Evolutionary conservation across 768 basidiomycete genomes (phyloP).

Genomic region (Tricholoma terreum): DNA sequence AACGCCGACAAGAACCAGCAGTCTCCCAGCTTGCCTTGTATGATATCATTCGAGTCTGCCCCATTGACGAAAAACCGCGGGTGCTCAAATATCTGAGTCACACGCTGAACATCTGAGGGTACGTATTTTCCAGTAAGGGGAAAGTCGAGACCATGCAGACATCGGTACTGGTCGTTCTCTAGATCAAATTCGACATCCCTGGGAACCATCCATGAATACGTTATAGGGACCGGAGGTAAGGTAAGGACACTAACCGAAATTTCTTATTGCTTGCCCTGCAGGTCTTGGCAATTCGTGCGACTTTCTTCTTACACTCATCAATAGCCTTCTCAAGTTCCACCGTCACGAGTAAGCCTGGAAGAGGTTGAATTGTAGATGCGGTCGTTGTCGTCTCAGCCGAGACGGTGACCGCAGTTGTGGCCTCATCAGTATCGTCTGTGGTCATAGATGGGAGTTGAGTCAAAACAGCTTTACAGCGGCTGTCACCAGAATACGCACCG

Average conservation of each 20-base stretch:
- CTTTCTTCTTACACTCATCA: conserved; percentile 43
- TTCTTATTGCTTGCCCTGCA: conserved; percentile 46
- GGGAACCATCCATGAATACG: conserved; percentile 3
- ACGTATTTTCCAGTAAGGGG: conserved; percentile 17
- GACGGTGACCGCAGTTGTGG: conserved; percentile 5
- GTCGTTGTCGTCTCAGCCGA: conserved; percentile 1
- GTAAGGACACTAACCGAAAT: conserved; percentile 36
- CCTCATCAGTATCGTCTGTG: conserved; percentile 7
- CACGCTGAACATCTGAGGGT: conserved; percentile 42
- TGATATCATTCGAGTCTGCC: conserved; percentile 44
- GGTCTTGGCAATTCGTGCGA: conserved; percentile 42
- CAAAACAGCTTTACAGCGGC: not conserved
- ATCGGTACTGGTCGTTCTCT: conserved; percentile 48
- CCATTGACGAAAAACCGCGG: conserved; percentile 50
- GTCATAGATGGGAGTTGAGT: not conserved
- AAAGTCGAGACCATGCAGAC: conserved; percentile 40
- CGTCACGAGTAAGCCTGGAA: conserved; percentile 45
- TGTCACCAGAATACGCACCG: not conserved
- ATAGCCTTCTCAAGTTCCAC: conserved; percentile 49
- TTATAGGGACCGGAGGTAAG: conserved; percentile 6
- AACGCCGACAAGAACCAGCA: conserved; percentile 58
- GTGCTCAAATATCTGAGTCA: conserved; percentile 50
- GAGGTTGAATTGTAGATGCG: conserved; percentile 29
- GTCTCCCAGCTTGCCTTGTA: conserved; percentile 51
- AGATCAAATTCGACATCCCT: conserved; percentile 60